Conservation (phyloP, 2,329 filamentous ascomycete genomes). For the Geosmithia flava region DNA sequence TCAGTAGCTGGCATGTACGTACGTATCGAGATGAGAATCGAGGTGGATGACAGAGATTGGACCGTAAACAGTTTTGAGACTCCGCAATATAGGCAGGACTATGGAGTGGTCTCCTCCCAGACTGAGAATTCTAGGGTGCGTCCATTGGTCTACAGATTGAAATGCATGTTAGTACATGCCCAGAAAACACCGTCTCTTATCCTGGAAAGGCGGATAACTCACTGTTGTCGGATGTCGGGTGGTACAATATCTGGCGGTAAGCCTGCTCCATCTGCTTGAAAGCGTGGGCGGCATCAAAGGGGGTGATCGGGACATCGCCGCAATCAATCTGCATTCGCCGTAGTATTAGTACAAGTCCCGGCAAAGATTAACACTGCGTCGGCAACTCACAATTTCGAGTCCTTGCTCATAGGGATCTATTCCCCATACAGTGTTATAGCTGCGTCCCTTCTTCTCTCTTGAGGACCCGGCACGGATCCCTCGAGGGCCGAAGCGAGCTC, state of each 20-base stretch:
- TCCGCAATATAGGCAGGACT: slow-evolving; percentile 53
- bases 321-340: slow-evolving; percentile 45
- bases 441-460: slow-evolving; percentile 3
- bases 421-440: slow-evolving; percentile 3
- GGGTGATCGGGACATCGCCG: slow-evolving; percentile 72
- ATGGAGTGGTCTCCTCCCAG: slow-evolving; percentile 60
- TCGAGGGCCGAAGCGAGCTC: slow-evolving; percentile 68
- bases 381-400: slow-evolving; percentile 35
- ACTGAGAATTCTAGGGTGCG: slow-evolving; percentile 33
- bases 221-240: slow-evolving; percentile 25
- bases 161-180: slow-evolving; percentile 24
- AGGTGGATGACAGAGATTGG: slow-evolving; percentile 58
- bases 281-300: slow-evolving; percentile 69
- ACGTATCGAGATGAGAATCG: slow-evolving; percentile 63
- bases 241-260: slow-evolving; percentile 23
- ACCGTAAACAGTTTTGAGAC: slow-evolving; percentile 44
- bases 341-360: slow-evolving; percentile 28
- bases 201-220: slow-evolving; percentile 3
- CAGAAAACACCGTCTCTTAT: background rate
- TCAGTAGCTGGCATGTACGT: slow-evolving; percentile 60
- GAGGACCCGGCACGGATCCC: slow-evolving; percentile 64
- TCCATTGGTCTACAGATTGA: background rate
- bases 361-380: slow-evolving; percentile 37
- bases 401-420: slow-evolving; percentile 1
- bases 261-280: slow-evolving; percentile 68